A percentile compares a stretch with the other conserved stretches of the same genome.
These are phyloP conservation scores for Oemleria cerasiformis DNA, from an alignment of 306 rosid genomes.

Conservation along the genomic window DNA sequence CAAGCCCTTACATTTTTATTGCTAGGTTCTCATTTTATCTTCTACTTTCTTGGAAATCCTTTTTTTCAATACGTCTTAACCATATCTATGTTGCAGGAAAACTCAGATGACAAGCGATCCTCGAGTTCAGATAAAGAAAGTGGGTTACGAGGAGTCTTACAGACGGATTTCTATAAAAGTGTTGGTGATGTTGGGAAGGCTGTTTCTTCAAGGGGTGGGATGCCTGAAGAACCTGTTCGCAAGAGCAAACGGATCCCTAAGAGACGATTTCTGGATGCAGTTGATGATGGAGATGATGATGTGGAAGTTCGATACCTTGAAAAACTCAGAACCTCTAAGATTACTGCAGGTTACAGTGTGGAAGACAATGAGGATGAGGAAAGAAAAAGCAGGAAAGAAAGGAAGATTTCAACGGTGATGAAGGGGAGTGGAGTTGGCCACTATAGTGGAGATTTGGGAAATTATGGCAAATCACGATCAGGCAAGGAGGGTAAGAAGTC, in stretches of 20 bases:
- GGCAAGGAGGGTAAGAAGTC: constrained; percentile 38
- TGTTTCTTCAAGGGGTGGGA: constrained; percentile 3
- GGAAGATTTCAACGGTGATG: constrained; percentile 30
- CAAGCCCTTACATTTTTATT: background rate
- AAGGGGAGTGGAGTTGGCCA: constrained; percentile 19
- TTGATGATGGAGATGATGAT: constrained; percentile 22
- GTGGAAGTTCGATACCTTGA: constrained; percentile 33
- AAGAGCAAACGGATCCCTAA: constrained; percentile 30
- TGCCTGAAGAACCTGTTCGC: constrained; percentile 25
- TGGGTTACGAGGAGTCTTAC: background rate
- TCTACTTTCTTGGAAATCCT: background rate
- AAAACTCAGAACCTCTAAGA: constrained; percentile 27
- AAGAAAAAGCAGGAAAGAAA: constrained; percentile 32
- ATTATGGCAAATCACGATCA: constrained; percentile 22
- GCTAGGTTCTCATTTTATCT: constrained; percentile 12
- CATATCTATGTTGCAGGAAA: constrained; percentile 20
- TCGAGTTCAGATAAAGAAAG: constrained; percentile 18
- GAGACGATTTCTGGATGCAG: constrained; percentile 24
- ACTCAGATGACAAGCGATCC: constrained; percentile 20
- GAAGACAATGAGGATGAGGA: constrained; percentile 36
- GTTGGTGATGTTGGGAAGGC: constrained; percentile 11
- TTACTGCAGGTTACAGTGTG: constrained; percentile 13
- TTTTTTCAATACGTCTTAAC: background rate
- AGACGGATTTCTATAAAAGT: constrained; percentile 10
- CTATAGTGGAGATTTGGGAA: constrained; percentile 17